These are phyloP conservation scores for Exobasidium cylindrosporum DNA, from an alignment of 1,284 basidiomycete genomes.

Conservation along the genomic window DNA sequence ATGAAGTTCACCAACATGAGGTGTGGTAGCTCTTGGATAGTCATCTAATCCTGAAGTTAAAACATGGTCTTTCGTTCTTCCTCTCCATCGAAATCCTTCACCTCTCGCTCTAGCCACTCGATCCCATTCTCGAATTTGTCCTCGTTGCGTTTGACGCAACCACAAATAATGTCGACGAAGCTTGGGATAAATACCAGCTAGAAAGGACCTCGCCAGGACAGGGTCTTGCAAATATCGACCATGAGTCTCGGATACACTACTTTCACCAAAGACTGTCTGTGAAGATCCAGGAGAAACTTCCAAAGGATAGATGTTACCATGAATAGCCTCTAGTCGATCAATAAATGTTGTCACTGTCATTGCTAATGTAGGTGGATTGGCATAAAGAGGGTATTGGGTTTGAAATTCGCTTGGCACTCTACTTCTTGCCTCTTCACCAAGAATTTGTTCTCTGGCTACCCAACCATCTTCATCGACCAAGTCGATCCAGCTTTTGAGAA, in stretches of 20 bases:
- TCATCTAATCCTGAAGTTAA: slow-evolving; percentile 92
- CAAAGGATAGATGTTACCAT: slow-evolving; percentile 11
- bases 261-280: slow-evolving; percentile 40
- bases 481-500: slow-evolving; percentile 81
- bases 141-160: slow-evolving; percentile 85
- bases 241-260: slow-evolving; percentile 44
- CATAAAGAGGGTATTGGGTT: slow-evolving; percentile 85
- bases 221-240: slow-evolving; percentile 52
- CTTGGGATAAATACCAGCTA: slow-evolving; percentile 75
- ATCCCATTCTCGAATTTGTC: slow-evolving; percentile 81
- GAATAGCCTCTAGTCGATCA: slow-evolving; percentile 63
- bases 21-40: slow-evolving; percentile 76
- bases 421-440: slow-evolving; percentile 86
- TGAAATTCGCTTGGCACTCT: slow-evolving; percentile 76
- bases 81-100: slow-evolving; percentile 90
- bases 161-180: slow-evolving; percentile 88
- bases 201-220: slow-evolving; percentile 63
- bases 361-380: slow-evolving; percentile 86
- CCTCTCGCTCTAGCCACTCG: slow-evolving; percentile 75
- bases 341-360: slow-evolving; percentile 88
- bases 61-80: slow-evolving; percentile 79
- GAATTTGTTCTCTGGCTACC: slow-evolving; percentile 90
- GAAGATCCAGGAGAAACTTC: slow-evolving; percentile 13
- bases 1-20: slow-evolving; percentile 86
- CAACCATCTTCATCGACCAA: slow-evolving; percentile 89